Evolutionary conservation across 2,329 filamentous ascomycete species (phyloP).

Genomic region (Teratosphaeria epicoccoides): DNA sequence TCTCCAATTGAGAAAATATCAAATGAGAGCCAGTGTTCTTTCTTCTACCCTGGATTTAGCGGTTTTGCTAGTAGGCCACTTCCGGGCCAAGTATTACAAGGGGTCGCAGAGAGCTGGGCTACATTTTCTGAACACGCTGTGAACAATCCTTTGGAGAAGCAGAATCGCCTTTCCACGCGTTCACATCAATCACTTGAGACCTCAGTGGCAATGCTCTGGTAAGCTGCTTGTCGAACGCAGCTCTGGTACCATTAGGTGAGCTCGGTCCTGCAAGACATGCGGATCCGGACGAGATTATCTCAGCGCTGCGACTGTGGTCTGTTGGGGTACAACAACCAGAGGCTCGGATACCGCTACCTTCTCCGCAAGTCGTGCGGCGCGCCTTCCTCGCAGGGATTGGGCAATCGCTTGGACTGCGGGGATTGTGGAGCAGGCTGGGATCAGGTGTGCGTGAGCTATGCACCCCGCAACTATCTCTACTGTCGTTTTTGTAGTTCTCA

Average conservation of each 20-base stretch:
- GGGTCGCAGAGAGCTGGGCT: no score
- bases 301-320: background rate
- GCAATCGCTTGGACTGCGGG: background rate
- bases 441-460: background rate
- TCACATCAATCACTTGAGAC: no score
- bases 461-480: background rate
- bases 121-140: no score
- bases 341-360: background rate
- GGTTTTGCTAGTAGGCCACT: no score
- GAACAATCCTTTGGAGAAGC: no score
- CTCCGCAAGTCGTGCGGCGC: background rate
- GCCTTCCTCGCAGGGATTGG: background rate
- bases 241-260: no score
- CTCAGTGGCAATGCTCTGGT: no score
- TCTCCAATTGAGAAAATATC: constrained; percentile 12
- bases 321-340: background rate
- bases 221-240: no score
- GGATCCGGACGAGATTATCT: background rate
- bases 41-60: background rate
- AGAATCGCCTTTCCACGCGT: no score
- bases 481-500: no score
- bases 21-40: background rate
- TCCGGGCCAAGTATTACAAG: no score
- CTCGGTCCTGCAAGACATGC: background rate
- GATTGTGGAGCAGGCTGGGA: background rate